These are phyloP conservation scores for Gossypium schwendimanii DNA, from an alignment of 441 rosid species.

Conservation along the genomic window DNA sequence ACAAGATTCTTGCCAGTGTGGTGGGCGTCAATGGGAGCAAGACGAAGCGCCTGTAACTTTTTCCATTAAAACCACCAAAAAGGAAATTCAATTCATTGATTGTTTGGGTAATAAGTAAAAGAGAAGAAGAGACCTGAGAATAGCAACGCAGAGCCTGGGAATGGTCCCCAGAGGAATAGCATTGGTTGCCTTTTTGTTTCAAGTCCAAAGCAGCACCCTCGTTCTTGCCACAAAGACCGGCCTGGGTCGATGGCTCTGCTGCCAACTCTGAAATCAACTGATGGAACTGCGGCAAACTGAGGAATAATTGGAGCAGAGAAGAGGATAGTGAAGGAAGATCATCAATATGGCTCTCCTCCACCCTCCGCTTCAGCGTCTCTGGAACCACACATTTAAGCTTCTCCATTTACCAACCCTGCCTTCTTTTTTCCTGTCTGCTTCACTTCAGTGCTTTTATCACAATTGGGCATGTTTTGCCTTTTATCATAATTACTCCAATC, in stretches of 20 bases:
- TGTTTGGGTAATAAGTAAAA: neutral
- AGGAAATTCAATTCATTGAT: neutral
- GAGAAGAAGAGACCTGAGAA: slow-evolving; percentile 32
- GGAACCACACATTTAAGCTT: slow-evolving; percentile 11
- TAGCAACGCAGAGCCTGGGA: slow-evolving; percentile 46
- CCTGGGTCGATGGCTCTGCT: neutral
- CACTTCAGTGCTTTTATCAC: neutral
- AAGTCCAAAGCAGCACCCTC: slow-evolving; percentile 45
- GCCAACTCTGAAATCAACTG: slow-evolving; percentile 3
- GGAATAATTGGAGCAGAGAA: slow-evolving; percentile 3
- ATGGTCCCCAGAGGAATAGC: slow-evolving; percentile 36
- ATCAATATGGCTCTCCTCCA: neutral
- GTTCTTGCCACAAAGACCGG: slow-evolving; percentile 43
- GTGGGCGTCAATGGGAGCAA: slow-evolving; percentile 49
- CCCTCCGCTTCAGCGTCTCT: slow-evolving; percentile 8
- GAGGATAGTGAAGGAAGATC: slow-evolving; percentile 14
- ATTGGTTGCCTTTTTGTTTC: slow-evolving; percentile 57
- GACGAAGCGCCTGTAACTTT: slow-evolving; percentile 49
- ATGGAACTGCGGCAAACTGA: neutral
- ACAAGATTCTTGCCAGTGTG: slow-evolving; percentile 60
- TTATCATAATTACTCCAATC: too few relatives aligned
- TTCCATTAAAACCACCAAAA: neutral
- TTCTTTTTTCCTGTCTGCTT: neutral
- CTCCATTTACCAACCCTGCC: neutral
- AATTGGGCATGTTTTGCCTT: too few relatives aligned